A percentile compares a stretch with the other conserved stretches of the same genome.
These are phyloP conservation scores for Tagetes patula DNA, from an alignment of 129 eudicot genomes.

Conservation along the genomic window DNA sequence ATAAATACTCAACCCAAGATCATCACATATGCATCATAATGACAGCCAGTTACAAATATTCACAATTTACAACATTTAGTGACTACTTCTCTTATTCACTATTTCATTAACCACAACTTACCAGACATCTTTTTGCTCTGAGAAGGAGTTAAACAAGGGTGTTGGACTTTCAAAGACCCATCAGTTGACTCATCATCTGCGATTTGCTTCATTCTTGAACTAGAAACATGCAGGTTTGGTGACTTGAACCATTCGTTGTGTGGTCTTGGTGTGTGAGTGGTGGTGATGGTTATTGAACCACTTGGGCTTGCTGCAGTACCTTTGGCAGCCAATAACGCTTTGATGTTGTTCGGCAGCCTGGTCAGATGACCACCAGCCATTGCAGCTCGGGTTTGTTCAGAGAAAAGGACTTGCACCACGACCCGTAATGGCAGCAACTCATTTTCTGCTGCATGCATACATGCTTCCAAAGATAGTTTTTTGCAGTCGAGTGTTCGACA, in stretches of 20 bases:
- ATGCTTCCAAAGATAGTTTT: slow-evolving; percentile 67
- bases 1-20: background rate
- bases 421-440: slow-evolving; percentile 82
- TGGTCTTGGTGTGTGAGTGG: slow-evolving; percentile 34
- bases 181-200: slow-evolving; percentile 41
- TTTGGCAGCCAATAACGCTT: slow-evolving; percentile 55
- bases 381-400: slow-evolving; percentile 78
- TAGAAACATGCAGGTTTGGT: slow-evolving; percentile 51
- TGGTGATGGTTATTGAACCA: slow-evolving; percentile 33
- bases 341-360: slow-evolving; percentile 57
- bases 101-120: slow-evolving; percentile 58
- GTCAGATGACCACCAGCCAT: slow-evolving; percentile 51
- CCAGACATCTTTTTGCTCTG: slow-evolving; percentile 50
- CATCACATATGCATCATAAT: background rate
- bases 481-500: slow-evolving; percentile 83
- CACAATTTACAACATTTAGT: background rate
- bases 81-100: slow-evolving; percentile 25
- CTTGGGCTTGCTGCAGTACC: slow-evolving; percentile 37
- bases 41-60: background rate
- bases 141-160: slow-evolving; percentile 38
- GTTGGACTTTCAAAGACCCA: slow-evolving; percentile 40
- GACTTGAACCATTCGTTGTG: slow-evolving; percentile 65
- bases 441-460: slow-evolving; percentile 89
- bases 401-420: slow-evolving; percentile 82
- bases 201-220: slow-evolving; percentile 51